Conservation (phyloP, 306 rosid genomes). For the Malus orientalis region DNA sequence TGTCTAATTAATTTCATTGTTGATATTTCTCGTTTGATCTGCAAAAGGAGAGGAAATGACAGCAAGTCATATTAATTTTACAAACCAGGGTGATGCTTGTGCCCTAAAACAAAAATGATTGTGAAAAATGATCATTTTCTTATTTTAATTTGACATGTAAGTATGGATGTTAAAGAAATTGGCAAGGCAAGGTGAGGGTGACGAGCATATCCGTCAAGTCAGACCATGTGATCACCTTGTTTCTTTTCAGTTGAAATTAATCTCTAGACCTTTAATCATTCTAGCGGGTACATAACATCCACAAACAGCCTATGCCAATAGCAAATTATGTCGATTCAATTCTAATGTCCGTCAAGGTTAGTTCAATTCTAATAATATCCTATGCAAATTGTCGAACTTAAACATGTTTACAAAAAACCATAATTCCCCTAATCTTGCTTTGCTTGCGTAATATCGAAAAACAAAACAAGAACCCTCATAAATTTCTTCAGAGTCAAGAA, state of each 20-base stretch:
- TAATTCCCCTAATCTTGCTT: neutral
- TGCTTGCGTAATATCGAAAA: neutral
- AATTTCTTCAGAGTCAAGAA: neutral
- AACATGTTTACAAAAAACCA: neutral
- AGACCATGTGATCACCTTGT: neutral
- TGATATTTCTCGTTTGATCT: slow-evolving; percentile 95
- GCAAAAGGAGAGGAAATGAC: slow-evolving; percentile 21
- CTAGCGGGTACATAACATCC: neutral
- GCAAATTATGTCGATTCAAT: neutral
- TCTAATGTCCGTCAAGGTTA: neutral
- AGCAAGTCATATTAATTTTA: neutral
- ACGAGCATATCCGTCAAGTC: neutral
- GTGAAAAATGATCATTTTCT: neutral
- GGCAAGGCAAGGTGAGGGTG: neutral
- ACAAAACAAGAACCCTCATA: neutral
- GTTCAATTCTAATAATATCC: neutral
- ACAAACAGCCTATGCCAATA: neutral
- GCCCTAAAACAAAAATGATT: neutral
- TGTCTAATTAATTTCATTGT: slow-evolving; percentile 92
- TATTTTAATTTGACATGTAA: neutral
- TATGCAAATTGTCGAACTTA: neutral
- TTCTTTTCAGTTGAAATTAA: neutral
- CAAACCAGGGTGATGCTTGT: neutral
- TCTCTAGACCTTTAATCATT: neutral
- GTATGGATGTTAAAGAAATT: neutral